Evolutionary conservation across 345 rosid species (phyloP), one percentile per base, ranked within the genome.

Genomic region (Pistacia vera): DNA sequence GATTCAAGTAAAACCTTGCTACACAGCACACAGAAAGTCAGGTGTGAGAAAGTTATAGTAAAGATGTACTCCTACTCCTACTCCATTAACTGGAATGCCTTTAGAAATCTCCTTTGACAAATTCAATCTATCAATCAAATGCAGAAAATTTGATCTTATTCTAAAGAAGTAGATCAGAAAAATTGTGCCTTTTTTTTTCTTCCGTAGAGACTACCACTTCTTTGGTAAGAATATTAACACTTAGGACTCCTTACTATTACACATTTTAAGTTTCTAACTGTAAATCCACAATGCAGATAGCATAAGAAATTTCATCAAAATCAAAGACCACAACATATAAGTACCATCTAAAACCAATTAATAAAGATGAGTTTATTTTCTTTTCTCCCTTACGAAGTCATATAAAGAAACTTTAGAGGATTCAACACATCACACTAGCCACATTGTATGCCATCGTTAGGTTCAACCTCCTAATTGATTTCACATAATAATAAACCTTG

Each of bases 401-500:
- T n/a, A 48, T 11, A 3, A 22, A 48, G 58, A 25, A 54, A 67
- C 36, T 49, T n/a, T n/a, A 20, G 17, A 12, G 11, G 3, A 51
- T 66, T 20, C 11, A 66, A 17, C 17, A 66, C 41, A 17, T 36
- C 11, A 66, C 52, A 35, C 14, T 11, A 1, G 33, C 48, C 11
- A 44, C 5, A 66, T 44, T 44, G 69, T 8, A 66, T 20, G 18
- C 54, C 30, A 65, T 8, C 13, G 8, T 67, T 67, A 11, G 33
- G 33, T 30, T 30, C 70, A 48, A 25, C 11, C 70, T 49, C 12
- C 58, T 16, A 33, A 54, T 55, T 44, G 28, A 51, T 41, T 52
- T 52, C 30, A 22, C 60, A 33, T 69, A 54, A 54, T 8, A 68
- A 11, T 25, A 51, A 51, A 68, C n/a, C 59, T 68, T 68, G 59